phyloP scores from a whole-genome alignment of 768 basidiomycete genomes.

The Russula dissimulans region DNA sequence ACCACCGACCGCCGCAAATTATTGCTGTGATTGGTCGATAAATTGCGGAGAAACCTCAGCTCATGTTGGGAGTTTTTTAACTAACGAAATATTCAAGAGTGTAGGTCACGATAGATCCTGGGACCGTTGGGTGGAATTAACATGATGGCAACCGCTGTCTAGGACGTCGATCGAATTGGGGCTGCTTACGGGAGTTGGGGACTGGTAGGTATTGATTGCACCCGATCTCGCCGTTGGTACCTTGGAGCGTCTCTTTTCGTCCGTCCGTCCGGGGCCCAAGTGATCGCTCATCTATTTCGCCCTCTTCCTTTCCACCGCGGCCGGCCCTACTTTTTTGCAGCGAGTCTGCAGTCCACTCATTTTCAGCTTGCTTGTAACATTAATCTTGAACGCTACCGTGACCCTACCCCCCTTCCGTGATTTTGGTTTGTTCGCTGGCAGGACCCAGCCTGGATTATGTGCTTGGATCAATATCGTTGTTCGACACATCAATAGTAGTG shows the following conservation, averaged over 20 bases:
- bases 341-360: neutral
- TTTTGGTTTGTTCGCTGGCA: slow-evolving; percentile 21
- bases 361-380: neutral
- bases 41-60: too few relatives aligned
- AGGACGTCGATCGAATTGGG: neutral
- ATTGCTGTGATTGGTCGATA: too few relatives aligned
- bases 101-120: too few relatives aligned
- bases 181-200: neutral
- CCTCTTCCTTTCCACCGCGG: neutral
- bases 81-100: too few relatives aligned
- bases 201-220: too few relatives aligned
- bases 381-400: neutral
- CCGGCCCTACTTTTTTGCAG: neutral
- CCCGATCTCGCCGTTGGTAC: neutral
- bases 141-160: neutral
- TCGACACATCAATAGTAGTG: slow-evolving; percentile 1
- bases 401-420: neutral
- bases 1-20: too few relatives aligned
- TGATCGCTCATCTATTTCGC: neutral
- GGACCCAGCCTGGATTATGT: slow-evolving; percentile 31
- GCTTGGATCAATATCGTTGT: slow-evolving; percentile 16
- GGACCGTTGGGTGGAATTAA: neutral
- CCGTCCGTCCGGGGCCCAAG: neutral
- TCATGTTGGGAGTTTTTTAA: too few relatives aligned
- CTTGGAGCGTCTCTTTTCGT: neutral